phyloP scores from a whole-genome alignment of 345 rosid species.

The Brassica nigra region DNA sequence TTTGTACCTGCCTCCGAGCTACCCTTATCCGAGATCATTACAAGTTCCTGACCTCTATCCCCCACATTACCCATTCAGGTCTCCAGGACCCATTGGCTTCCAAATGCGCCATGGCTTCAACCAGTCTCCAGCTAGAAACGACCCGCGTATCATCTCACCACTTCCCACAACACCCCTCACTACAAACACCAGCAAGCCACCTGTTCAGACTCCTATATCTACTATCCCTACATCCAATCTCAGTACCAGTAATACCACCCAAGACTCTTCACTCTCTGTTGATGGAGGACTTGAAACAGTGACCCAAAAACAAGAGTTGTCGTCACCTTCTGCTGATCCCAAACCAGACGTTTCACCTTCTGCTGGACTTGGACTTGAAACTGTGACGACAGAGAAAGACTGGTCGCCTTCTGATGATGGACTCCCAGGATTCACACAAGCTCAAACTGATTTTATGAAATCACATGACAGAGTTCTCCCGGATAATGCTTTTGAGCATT shows the following conservation, averaged over 20 bases:
- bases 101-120: not conserved
- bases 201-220: constrained; percentile 9
- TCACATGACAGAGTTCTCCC: constrained; percentile 21
- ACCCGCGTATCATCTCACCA: constrained; percentile 9
- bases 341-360: constrained; percentile 47
- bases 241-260: not conserved
- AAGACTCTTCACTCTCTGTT: constrained; percentile 20
- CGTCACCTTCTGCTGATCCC: not conserved
- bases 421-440: constrained; percentile 49
- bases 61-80: not conserved
- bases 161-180: constrained; percentile 28
- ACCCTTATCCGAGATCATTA: constrained; percentile 8
- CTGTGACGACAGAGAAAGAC: constrained; percentile 1
- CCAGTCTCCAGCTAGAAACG: constrained; percentile 19
- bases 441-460: constrained; percentile 19
- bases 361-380: constrained; percentile 49
- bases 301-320: not conserved
- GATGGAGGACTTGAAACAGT: not conserved
- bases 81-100: constrained; percentile 16
- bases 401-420: constrained; percentile 83
- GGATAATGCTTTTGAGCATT: constrained; percentile 10
- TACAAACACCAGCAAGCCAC: constrained; percentile 20
- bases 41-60: not conserved
- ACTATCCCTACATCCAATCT: not conserved
- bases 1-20: not conserved